Conservation (phyloP, 1,284 basidiomycete species). For the Melampsora americana region DNA sequence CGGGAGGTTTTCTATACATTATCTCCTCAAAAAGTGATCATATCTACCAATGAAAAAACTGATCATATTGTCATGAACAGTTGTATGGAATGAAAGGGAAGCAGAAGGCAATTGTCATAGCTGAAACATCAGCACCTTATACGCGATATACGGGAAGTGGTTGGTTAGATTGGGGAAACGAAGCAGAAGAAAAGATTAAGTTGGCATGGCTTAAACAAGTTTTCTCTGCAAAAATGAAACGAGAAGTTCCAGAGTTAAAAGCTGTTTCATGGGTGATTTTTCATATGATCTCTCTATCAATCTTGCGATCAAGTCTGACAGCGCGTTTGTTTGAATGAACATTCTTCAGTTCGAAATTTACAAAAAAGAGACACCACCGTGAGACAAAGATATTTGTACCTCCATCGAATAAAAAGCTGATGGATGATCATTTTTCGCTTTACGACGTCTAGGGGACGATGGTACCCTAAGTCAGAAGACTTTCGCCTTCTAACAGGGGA, state of each 20-base stretch:
- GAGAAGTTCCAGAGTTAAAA: constrained; percentile 34
- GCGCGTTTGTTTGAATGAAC: background rate
- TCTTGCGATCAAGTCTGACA: background rate
- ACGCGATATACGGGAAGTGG: constrained; percentile 17
- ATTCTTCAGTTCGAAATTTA: background rate
- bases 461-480: constrained; percentile 5
- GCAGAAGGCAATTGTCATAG: constrained; percentile 33
- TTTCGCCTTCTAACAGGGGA: background rate
- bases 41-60: background rate
- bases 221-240: constrained; percentile 22
- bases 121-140: constrained; percentile 40
- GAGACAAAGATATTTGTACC: background rate
- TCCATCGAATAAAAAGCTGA: background rate
- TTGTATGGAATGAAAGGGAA: constrained; percentile 33
- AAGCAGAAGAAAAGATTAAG: constrained; percentile 37
- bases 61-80: background rate
- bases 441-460: background rate
- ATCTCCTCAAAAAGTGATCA: constrained; percentile 3
- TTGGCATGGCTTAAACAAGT: constrained; percentile 40
- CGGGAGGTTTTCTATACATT: constrained; percentile 10
- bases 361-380: background rate
- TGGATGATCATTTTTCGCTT: background rate
- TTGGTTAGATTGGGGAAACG: constrained; percentile 14
- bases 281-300: background rate
- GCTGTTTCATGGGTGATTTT: constrained; percentile 36